A percentile compares a stretch with the other conserved stretches of the same genome.
Conservation (phyloP, 495 filamentous ascomycete genomes). For the Hyphodiscus hymeniophilus region DNA sequence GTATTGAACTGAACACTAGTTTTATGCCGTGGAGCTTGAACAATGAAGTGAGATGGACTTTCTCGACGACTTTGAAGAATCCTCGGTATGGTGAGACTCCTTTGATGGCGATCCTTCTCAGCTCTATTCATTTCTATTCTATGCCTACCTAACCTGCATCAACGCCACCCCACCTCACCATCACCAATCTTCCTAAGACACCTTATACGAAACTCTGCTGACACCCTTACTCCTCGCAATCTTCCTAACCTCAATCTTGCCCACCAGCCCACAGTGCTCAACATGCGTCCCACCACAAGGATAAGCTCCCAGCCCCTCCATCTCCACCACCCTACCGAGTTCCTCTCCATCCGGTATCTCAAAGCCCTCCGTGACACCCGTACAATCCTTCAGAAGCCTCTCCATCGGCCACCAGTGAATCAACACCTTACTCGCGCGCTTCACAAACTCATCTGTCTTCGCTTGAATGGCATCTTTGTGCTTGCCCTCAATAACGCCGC, state of each 20-base stretch:
- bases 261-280: conserved; percentile 39
- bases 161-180: no score
- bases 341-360: conserved; percentile 39
- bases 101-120: no score
- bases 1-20: no score
- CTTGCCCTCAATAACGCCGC: conserved; percentile 49
- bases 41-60: no score
- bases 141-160: no score
- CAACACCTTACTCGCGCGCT: conserved; percentile 41
- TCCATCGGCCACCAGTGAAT: conserved; percentile 53
- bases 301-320: conserved; percentile 29
- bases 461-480: conserved; percentile 49
- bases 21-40: no score
- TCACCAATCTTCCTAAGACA: no score
- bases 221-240: conserved; percentile 47
- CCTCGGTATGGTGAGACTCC: no score
- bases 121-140: no score
- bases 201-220: conserved; percentile 14
- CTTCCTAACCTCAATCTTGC: conserved; percentile 50
- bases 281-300: conserved; percentile 64
- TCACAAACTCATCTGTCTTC: conserved; percentile 41
- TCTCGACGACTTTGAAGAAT: no score
- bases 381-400: conserved; percentile 30
- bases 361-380: conserved; percentile 27
- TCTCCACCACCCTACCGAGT: conserved; percentile 52